Base-by-base conservation (phyloP, 208 protist species). In the Endotrypanum monterogeii region DNA sequence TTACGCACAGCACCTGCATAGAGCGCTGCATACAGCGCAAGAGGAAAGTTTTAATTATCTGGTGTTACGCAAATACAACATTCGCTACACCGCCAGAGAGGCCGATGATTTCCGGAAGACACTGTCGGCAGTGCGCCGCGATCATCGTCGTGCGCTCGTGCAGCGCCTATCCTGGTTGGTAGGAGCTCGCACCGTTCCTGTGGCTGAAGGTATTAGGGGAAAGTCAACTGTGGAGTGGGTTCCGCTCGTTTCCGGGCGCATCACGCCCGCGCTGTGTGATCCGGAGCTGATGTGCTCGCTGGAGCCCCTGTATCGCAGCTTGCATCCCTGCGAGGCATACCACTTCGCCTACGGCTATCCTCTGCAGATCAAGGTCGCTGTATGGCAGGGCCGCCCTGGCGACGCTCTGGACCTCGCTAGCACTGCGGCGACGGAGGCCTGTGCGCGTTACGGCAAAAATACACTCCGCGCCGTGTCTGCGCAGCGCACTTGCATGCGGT, bases 321-420 rank as follows among this genome's bases (percentile, higher is more conserved):
- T 84, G 44, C 78, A 62, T 55, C 90, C 86, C 12, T 73, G 87
- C 61, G 78, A 88, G 37, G 74, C 71, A 16, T 84, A 93, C 84
- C 78, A 79, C 61, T 84, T 88, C 66, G 82, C 88, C 60, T 93
- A 86, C 72, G 91, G 87, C 80, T 73, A 83, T 25, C 90, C 90
- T 14, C 65, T 94, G 35, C 83, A 79, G 66, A 86, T 89, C 51
- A 88, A 85, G 50, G 85, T 90, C 1, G 81, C 85, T 25, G 73
- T 85, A 76, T 95, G 91, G 91, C 79, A 87, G 71, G 66, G 76
- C 35, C 70, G 78, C 18, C 77, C 87, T 51, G 79, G 78, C 14
- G 88, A 83, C 51, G 86, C 83, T 4, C 79, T 95, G 5, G 62
- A 73, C 28, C 73, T 89, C 61, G 91, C 83, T 28, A 80, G 66